These are phyloP conservation scores for Stephanodiscus minutulus DNA, from an alignment of 108 stramenopile species.

Conservation along the genomic window DNA sequence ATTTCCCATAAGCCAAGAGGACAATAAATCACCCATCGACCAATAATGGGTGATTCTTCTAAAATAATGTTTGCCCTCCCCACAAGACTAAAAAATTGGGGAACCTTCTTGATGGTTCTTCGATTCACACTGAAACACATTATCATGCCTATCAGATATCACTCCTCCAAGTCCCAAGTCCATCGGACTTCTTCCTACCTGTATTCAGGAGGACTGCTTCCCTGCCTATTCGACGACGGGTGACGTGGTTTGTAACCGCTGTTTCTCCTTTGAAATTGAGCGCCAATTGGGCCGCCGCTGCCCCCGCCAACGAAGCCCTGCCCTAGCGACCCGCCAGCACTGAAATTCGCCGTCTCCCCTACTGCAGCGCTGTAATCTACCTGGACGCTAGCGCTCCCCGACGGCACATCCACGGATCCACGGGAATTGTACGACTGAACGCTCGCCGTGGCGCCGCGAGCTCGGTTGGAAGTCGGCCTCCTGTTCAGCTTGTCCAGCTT, in stretches of 20 bases:
- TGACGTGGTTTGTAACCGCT: neutral
- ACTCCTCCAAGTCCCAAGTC: neutral
- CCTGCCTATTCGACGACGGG: neutral
- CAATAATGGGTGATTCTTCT: too few species aligned
- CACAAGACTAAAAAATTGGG: too few species aligned
- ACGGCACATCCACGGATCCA: neutral
- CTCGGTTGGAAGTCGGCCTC: neutral
- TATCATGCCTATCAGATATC: neutral
- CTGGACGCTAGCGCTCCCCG: slow-evolving; percentile 33
- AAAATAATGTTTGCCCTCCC: too few species aligned
- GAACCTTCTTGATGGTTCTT: neutral
- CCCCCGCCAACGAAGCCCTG: neutral
- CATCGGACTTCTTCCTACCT: neutral
- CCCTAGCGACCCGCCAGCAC: neutral
- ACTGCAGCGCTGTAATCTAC: neutral
- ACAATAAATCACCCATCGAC: too few species aligned
- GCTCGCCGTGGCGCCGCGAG: slow-evolving; percentile 1
- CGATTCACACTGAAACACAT: neutral
- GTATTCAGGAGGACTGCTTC: slow-evolving; percentile 9
- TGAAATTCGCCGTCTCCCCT: neutral
- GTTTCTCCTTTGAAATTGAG: neutral
- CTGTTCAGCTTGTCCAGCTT: slow-evolving; percentile 19
- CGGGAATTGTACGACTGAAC: slow-evolving; percentile 38
- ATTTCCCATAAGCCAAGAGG: too few species aligned
- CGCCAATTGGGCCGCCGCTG: neutral